Conservation (phyloP, 2,329 filamentous ascomycete species). For the Grosmannia serpens region DNA sequence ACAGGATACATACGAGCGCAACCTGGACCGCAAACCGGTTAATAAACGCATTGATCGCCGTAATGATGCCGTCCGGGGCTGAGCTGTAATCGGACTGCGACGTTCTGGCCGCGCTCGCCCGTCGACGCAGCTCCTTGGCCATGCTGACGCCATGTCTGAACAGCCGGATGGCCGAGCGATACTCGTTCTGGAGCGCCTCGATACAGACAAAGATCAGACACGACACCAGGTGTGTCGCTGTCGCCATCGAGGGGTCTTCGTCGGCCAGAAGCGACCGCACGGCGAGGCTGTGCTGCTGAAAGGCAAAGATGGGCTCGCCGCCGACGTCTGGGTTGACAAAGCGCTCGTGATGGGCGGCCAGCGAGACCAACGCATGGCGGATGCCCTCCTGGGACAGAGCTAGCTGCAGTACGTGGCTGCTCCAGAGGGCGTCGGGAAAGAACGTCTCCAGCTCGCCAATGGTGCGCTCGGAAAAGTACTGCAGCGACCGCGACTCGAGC, state of each 20-base stretch:
- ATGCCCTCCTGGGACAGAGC: conserved; percentile 8
- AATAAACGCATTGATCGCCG: conserved; percentile 5
- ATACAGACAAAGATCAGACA: conserved; percentile 11
- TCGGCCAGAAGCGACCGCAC: conserved; percentile 1
- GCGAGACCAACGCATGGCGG: conserved; percentile 6
- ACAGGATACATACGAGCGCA: conserved; percentile 1
- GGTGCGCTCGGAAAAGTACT: conserved; percentile 8
- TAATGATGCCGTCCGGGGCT: not conserved
- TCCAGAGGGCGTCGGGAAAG: conserved; percentile 10
- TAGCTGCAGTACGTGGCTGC: conserved; percentile 9
- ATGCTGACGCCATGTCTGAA: conserved; percentile 7
- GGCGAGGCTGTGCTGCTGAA: conserved; percentile 6
- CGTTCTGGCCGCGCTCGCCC: not conserved
- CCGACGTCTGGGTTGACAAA: not conserved
- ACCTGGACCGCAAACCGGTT: conserved; percentile 9
- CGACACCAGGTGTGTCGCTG: conserved; percentile 6
- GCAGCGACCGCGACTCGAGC: conserved; percentile 6
- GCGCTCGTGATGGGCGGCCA: conserved; percentile 9
- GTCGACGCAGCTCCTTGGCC: not conserved
- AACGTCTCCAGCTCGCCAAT: conserved; percentile 7
- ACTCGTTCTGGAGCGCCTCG: conserved; percentile 7
- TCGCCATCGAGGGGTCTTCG: not conserved
- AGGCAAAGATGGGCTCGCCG: not conserved
- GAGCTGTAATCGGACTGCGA: not conserved
- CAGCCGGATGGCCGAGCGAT: conserved; percentile 7